phyloP scores from a whole-genome alignment of 208 protist genomes.

The Angomonas ambiguus region DNA sequence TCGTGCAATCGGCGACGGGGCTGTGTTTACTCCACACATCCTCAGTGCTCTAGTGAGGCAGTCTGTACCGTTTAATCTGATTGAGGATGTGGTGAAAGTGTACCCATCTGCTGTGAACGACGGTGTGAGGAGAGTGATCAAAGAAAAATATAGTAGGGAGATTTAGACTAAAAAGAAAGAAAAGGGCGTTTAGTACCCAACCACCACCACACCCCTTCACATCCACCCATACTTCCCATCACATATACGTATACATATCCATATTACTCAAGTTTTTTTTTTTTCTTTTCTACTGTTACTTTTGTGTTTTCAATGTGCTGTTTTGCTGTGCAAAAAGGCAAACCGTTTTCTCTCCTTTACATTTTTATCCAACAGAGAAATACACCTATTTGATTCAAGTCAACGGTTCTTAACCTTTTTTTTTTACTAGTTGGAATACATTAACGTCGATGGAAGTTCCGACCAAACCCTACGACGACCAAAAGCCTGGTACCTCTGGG shows the following conservation, averaged over 20 bases:
- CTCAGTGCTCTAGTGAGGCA: conserved; percentile 52
- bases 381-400: too few species aligned
- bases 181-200: background rate
- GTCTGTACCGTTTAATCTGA: conserved; percentile 18
- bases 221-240: too few species aligned
- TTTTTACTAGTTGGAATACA: too few species aligned
- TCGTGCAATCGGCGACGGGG: conserved; percentile 40
- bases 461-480: conserved; percentile 69
- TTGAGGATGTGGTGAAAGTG: conserved; percentile 29
- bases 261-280: too few species aligned
- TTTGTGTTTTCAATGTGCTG: background rate
- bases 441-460: conserved; percentile 14
- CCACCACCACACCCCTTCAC: conserved; percentile 4
- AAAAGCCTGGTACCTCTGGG: conserved; percentile 96
- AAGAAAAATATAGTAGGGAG: conserved; percentile 17
- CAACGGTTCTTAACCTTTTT: too few species aligned
- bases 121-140: conserved; percentile 34
- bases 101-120: conserved; percentile 44
- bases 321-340: too few species aligned
- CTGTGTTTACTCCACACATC: conserved; percentile 53
- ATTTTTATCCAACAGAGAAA: too few species aligned
- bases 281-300: background rate
- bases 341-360: too few species aligned
- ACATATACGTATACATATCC: too few species aligned
- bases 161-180: conserved; percentile 7